These are phyloP conservation scores for Umbellularia californica DNA, from an alignment of 164 flowering plant species.

Conservation along the genomic window DNA sequence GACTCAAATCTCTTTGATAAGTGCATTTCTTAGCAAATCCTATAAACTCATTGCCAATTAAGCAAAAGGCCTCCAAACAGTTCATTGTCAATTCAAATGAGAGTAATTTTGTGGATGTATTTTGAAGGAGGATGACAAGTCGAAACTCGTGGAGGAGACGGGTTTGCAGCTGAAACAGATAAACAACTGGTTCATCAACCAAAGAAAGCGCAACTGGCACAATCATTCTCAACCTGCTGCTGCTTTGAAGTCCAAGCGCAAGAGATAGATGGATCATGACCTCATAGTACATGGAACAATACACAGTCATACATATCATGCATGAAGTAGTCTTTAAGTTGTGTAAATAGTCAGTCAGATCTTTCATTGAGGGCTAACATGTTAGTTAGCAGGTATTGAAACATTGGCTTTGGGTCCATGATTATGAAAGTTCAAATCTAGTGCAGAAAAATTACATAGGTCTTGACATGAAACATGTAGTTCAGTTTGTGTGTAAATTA, in stretches of 20 bases:
- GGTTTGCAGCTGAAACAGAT: conserved; percentile 97
- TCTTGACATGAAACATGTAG: neutral
- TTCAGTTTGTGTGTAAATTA: neutral
- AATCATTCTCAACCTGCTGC: conserved; percentile 76
- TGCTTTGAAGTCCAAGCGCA: conserved; percentile 86
- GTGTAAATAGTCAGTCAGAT: neutral
- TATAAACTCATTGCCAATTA: too few relatives aligned
- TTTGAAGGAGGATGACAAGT: conserved; percentile 96
- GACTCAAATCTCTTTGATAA: too few relatives aligned
- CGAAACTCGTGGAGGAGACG: conserved; percentile 93
- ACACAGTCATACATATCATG: neutral
- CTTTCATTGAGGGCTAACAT: neutral
- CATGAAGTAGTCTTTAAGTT: neutral
- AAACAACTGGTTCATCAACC: conserved; percentile 98
- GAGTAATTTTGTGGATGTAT: too few relatives aligned
- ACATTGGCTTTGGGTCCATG: neutral
- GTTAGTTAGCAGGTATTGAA: neutral
- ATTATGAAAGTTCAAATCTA: neutral
- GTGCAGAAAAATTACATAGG: neutral
- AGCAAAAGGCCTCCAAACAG: too few relatives aligned
- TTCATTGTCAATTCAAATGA: too few relatives aligned
- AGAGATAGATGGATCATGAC: conserved; percentile 39
- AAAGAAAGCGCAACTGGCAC: conserved; percentile 96
- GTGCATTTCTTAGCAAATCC: too few relatives aligned
- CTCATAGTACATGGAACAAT: neutral